Conservation (phyloP, 331 rosid genomes). For the Telfairia occidentalis region DNA sequence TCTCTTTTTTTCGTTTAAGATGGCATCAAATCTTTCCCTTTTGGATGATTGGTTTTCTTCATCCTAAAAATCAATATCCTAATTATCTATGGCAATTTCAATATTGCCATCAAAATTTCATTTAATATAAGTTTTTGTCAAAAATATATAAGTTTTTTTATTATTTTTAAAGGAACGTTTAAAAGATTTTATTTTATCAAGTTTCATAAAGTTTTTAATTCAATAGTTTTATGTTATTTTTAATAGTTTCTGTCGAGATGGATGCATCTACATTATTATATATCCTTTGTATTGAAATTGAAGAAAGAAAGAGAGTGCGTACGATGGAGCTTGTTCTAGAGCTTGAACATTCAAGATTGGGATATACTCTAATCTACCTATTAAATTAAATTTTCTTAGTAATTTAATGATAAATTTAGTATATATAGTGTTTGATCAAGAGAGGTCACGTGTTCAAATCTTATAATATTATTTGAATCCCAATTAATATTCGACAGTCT, state of each 20-base stretch:
- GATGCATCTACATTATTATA: neutral
- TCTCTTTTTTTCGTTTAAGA: neutral
- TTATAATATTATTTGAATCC: too few relatives aligned
- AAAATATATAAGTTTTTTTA: too few relatives aligned
- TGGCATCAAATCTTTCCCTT: neutral
- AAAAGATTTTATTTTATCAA: neutral
- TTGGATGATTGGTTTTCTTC: neutral
- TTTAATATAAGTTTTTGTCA: too few relatives aligned
- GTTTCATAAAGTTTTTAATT: too few relatives aligned
- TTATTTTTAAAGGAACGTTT: too few relatives aligned
- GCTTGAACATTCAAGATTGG: neutral
- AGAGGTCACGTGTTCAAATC: too few relatives aligned
- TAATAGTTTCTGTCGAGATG: too few relatives aligned
- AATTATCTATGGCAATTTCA: neutral
- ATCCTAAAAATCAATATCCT: conserved; percentile 5
- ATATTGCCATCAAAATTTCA: neutral
- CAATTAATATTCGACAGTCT: too few relatives aligned
- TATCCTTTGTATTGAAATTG: neutral
- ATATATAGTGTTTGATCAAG: too few relatives aligned
- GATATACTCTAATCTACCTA: neutral
- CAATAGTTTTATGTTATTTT: too few relatives aligned
- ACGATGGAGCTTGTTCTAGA: neutral
- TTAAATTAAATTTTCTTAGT: neutral
- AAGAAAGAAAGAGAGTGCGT: too few relatives aligned
- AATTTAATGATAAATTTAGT: neutral